Percentiles rank a stretch among this genome's conserved stretches.
Conservation (phyloP, 2,329 filamentous ascomycete genomes). For the Xylariaceae sp. region DNA sequence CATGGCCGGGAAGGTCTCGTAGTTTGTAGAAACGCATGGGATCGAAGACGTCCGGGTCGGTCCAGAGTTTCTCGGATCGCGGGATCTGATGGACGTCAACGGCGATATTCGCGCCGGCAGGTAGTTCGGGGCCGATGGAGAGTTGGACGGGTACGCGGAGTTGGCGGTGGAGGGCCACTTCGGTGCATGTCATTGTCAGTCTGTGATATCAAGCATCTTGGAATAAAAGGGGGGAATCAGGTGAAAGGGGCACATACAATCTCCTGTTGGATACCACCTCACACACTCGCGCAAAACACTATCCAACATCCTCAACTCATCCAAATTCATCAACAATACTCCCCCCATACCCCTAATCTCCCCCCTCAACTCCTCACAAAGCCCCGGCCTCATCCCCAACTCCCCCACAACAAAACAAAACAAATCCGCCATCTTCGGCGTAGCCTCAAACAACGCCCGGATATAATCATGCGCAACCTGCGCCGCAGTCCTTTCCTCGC, state of each 20-base stretch:
- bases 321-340: not conserved
- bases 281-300: constrained; percentile 1
- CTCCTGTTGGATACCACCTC: not conserved
- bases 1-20: constrained; percentile 17
- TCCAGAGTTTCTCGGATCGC: constrained; percentile 18
- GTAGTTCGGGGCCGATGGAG: constrained; percentile 22
- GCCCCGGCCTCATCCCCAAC: not conserved
- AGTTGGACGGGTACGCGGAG: constrained; percentile 20
- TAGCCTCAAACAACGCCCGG: not conserved
- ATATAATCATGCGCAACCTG: not conserved
- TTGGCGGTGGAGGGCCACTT: constrained; percentile 22
- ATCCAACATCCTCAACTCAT: not conserved
- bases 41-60: constrained; percentile 23
- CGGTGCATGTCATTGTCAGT: not conserved
- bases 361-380: not conserved
- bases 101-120: constrained; percentile 21
- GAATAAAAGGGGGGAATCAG: no score
- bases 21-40: constrained; percentile 18
- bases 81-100: constrained; percentile 23
- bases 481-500: not conserved
- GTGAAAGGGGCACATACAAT: not conserved
- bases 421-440: not conserved
- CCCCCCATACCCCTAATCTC: not conserved
- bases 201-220: no score
- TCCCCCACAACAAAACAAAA: not conserved